Evolutionary conservation across 306 rosid genomes (phyloP).

Genomic region (Crotalaria pallida): DNA sequence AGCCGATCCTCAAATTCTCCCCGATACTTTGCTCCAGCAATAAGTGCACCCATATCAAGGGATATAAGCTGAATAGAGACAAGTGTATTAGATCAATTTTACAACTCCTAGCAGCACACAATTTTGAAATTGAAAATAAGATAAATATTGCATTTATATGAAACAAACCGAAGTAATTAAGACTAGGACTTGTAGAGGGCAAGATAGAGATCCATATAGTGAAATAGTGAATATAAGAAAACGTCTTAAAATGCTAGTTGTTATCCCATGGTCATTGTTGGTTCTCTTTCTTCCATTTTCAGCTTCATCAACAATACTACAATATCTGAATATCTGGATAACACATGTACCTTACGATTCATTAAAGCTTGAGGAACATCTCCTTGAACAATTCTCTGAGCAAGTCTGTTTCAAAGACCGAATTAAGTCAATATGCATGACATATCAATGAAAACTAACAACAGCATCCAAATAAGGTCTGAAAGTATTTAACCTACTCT

Average conservation of each 20-base stretch:
- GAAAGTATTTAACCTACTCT: not conserved
- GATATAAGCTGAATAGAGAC: conserved; percentile 72
- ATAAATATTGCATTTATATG: not conserved
- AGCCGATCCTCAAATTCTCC: conserved; percentile 99
- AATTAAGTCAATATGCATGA: not conserved
- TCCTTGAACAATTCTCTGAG: conserved; percentile 96
- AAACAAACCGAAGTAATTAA: not conserved
- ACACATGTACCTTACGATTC: conserved; percentile 78
- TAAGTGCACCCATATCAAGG: conserved; percentile 97
- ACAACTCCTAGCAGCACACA: conserved; percentile 6
- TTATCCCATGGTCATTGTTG: conserved; percentile 1
- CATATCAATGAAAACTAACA: not conserved
- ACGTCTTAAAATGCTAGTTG: not conserved
- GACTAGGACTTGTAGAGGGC: not conserved
- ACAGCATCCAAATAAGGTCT: conserved; percentile 4
- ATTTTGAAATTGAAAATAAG: not conserved
- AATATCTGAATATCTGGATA: conserved; percentile 8
- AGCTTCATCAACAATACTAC: not conserved
- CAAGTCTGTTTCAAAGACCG: conserved; percentile 60
- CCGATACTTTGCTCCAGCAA: conserved; percentile 97
- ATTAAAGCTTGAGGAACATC: conserved; percentile 98
- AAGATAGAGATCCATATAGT: not conserved
- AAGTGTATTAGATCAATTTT: conserved; percentile 10
- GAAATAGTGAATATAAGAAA: not conserved
- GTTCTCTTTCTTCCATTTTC: conserved; percentile 2